phyloP scores from a whole-genome alignment of 176 grass and related monocot species.

The Triticum urartu region DNA sequence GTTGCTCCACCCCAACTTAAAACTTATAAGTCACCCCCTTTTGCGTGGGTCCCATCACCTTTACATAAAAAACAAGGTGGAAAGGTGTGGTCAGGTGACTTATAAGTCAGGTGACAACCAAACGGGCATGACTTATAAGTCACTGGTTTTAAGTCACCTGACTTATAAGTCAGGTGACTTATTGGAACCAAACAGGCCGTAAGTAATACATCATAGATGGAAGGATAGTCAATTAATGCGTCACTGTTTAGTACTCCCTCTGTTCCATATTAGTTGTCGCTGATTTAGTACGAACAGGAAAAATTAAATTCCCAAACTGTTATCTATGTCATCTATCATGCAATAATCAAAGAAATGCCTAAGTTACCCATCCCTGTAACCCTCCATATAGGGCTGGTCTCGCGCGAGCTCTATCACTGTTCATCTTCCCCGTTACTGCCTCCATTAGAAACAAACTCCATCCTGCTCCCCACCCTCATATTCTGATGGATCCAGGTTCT shows the following conservation, averaged over 20 bases:
- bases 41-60: too few relatives aligned
- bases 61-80: too few relatives aligned
- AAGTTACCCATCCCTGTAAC: not conserved
- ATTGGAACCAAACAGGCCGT: not conserved
- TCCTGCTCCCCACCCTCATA: not conserved
- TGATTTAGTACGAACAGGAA: not conserved
- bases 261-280: too few relatives aligned
- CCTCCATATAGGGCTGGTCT: not conserved
- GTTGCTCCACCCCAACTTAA: too few relatives aligned
- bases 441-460: not conserved
- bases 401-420: not conserved
- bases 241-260: not conserved
- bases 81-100: too few relatives aligned
- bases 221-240: not conserved
- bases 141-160: too few relatives aligned
- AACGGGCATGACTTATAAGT: too few relatives aligned
- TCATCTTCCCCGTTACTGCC: not conserved
- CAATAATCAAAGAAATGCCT: not conserved
- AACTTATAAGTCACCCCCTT: too few relatives aligned
- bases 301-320: not conserved
- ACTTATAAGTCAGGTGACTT: too few relatives aligned
- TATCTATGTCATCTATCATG: not conserved
- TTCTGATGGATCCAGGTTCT: not conserved
- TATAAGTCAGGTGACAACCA: too few relatives aligned
- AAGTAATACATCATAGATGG: not conserved